Conservation (phyloP, 441 rosid genomes). For the Jatropha multifida region DNA sequence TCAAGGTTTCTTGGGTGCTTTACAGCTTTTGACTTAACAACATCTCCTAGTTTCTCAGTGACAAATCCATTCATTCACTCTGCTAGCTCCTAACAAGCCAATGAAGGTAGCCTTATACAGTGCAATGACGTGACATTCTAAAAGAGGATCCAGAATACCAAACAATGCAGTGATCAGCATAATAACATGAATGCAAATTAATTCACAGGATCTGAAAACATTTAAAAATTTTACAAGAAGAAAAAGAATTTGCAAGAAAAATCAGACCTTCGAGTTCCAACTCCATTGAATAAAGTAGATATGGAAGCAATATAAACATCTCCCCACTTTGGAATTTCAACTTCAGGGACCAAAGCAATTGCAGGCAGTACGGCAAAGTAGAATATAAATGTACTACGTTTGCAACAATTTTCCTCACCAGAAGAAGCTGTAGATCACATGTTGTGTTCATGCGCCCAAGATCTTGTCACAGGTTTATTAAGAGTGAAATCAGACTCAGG, state of each 20-base stretch:
- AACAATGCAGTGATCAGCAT: slow-evolving; percentile 68
- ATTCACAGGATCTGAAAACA: no score
- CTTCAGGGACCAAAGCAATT: slow-evolving; percentile 88
- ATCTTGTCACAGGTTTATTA: no score
- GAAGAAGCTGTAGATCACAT: slow-evolving; percentile 94
- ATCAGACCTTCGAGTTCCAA: slow-evolving; percentile 85
- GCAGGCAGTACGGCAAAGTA: slow-evolving; percentile 84
- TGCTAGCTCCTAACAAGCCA: slow-evolving; percentile 78
- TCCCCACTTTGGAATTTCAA: slow-evolving; percentile 85
- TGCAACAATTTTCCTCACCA: slow-evolving; percentile 80
- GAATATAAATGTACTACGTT: slow-evolving; percentile 82
- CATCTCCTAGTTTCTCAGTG: slow-evolving; percentile 85
- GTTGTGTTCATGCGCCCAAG: no score
- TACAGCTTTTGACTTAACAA: slow-evolving; percentile 53
- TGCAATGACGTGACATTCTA: slow-evolving; percentile 96
- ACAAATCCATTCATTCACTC: slow-evolving; percentile 98
- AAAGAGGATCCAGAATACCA: slow-evolving; percentile 87
- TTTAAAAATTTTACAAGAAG: background rate
- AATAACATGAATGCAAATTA: background rate
- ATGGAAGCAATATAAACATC: slow-evolving; percentile 76
- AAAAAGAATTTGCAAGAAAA: background rate
- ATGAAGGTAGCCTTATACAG: slow-evolving; percentile 85
- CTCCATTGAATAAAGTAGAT: slow-evolving; percentile 74
- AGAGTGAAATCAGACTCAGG: no score
- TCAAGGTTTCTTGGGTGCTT: slow-evolving; percentile 57